A percentile compares a stretch with the other conserved stretches of the same genome.
Evolutionary conservation across 108 stramenopile species (phyloP).

Genomic region (Pelagomonas calceolata): DNA sequence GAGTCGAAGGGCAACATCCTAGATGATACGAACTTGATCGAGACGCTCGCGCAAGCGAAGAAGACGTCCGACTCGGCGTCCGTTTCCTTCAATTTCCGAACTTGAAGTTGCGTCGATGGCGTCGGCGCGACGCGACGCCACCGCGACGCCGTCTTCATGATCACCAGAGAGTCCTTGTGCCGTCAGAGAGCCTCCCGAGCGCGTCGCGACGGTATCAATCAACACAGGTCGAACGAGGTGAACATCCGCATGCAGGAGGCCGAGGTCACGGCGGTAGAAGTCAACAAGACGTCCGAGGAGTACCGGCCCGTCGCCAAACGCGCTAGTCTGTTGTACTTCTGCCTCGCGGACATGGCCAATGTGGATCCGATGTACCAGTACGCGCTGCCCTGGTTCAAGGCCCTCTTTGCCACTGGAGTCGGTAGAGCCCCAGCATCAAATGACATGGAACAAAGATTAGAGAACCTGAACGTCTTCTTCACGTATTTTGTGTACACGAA

Average conservation of each 20-base stretch:
- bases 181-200: too few relatives aligned
- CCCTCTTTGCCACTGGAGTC: constrained; percentile 36
- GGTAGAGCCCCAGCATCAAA: constrained; percentile 26
- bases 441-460: constrained; percentile 33
- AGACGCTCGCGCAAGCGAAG: constrained; percentile 52
- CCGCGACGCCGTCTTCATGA: too few relatives aligned
- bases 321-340: constrained; percentile 48
- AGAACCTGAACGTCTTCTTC: constrained; percentile 44
- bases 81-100: too few relatives aligned
- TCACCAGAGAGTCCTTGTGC: too few relatives aligned
- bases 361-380: constrained; percentile 66
- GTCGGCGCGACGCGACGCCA: too few relatives aligned
- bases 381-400: constrained; percentile 44
- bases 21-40: constrained; percentile 51
- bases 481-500: constrained; percentile 44
- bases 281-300: constrained; percentile 37
- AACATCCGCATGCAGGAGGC: constrained; percentile 49
- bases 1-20: constrained; percentile 47
- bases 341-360: constrained; percentile 38
- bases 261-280: constrained; percentile 44
- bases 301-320: constrained; percentile 52
- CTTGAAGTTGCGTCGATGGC: too few relatives aligned
- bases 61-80: constrained; percentile 25
- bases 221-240: too few relatives aligned
- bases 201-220: too few relatives aligned